Base-by-base conservation (phyloP, 2,329 filamentous ascomycete genomes). In the Mollisia scopiformis region DNA sequence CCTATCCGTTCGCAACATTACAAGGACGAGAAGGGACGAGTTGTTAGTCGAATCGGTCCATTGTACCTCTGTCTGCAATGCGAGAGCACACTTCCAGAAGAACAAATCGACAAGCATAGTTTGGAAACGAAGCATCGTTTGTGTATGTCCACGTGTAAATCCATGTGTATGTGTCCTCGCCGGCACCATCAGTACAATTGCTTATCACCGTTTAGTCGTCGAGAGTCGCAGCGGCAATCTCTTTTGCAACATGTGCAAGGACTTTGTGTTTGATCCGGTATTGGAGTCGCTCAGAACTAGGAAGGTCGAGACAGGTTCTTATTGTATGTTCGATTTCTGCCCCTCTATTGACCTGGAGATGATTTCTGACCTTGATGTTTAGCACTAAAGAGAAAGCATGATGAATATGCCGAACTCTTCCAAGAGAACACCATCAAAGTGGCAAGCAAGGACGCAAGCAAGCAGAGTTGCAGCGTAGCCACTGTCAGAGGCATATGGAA, bases 401-500 rank as follows among this genome's bases (percentile, higher is more conserved):
- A 91, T 69, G 90, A 93, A 66, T 84, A 88, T 65, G 88, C 91
- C 69, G 90, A 93, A 66, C 80, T 89, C 30, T 86, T 89, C 70
- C 80, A 80, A 31, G 87, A 89, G 62, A 78, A 13, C 43, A 47
- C 84, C 14, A 76, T 83, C 28, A 87, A 87, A 67, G 90, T 13
- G 31, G 31, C 31, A n/a, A n/a, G n/a, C n/a, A n/a, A 93, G 61
- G 90, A 94, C 65, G 87, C 92, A 59, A 82, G 86, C 28, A 85
- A 88, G 59, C 88, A 91, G 6, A 90, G 92, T 13, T 97, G 94
- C 73, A 88, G 91, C 59, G 93, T 92, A 19, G 93, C 90, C 67
- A 94, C 95, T 10, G 85, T 97, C 39, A 88, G 95, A 35, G 94
- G 94, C 31, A 89, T 99, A 62, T 97, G 96, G 77, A 99, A 98